Evolutionary conservation across 1,284 basidiomycete species (phyloP), one percentile per base, ranked within the genome.

Genomic region (Pseudozyma sp.): DNA sequence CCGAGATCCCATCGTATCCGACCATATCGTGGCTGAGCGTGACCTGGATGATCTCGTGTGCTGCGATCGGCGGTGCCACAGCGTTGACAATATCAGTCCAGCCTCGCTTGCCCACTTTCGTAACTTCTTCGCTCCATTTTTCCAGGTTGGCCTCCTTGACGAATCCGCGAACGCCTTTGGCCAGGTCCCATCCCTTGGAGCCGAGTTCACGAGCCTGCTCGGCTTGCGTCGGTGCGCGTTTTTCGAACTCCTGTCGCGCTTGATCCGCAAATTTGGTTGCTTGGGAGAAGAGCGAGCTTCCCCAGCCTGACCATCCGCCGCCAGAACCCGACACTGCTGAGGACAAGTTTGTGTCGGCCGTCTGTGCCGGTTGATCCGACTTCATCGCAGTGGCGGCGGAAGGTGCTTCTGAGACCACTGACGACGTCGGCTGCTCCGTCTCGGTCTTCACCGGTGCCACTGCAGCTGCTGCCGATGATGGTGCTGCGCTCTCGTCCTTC

Each of bases 51-150:
- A 98, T 94, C 86, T 99, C 97, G 84, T 99, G 96, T 78, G 94
- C 94, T 13, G 94, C 92, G 77, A 99, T 98, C 5, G 97, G 97
- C 30, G 97, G 97, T 0, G 96, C 97, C 53, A 99, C 96, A 16
- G 92, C 95, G 83, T 98, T 97, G 68, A 99, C 86, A 58, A 99
- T 90, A 62, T 96, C 94, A 37, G 71, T 78, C 80, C 80, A 82
- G 13, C 81, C 81, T 13, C 77, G 70, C 48, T 69, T 69, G 43
- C 80, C 81, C 0, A 69, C 77, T 33, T 71, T 76, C 10, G 75
- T 68, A 35, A 82, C 61, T 17, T 84, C 79, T 10, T 77, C 70
- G 29, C 81, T 68, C 52, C 78, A 64, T 50, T 81, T 79, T 24
- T 82, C 81, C 9, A 80, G 62, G 3, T 60, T 56, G 1, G 72